Percentiles rank a stretch among this genome's conserved stretches.
phyloP scores from a whole-genome alignment of 1,284 basidiomycete genomes.

The Cyathus olla region DNA sequence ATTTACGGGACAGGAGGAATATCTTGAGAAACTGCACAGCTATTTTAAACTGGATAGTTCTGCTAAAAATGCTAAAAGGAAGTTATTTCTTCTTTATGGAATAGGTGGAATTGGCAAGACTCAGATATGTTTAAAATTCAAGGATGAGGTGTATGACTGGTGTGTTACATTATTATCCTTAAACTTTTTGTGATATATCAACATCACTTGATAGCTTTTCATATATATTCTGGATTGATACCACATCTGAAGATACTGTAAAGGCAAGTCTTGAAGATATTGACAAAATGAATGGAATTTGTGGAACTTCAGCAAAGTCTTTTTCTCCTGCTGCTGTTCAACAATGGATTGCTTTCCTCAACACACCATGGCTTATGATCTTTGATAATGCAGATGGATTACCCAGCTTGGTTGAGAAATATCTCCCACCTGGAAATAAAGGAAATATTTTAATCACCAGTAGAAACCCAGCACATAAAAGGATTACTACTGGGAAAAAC shows the following conservation, averaged over 20 bases:
- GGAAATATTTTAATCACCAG: constrained; percentile 4
- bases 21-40: neutral
- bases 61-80: neutral
- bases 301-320: neutral
- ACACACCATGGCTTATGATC: neutral
- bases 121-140: constrained; percentile 3
- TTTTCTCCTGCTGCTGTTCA: neutral
- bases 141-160: neutral
- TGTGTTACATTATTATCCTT: neutral
- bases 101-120: constrained; percentile 6
- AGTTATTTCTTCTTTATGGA: constrained; percentile 1
- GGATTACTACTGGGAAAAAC: neutral
- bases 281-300: neutral
- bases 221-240: constrained; percentile 3
- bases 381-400: constrained; percentile 4
- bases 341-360: neutral
- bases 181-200: neutral
- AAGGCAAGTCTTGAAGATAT: neutral
- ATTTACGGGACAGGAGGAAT: neutral
- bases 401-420: neutral
- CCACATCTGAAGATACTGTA: neutral
- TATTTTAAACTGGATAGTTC: neutral
- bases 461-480: neutral
- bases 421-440: neutral
- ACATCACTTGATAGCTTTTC: neutral